phyloP scores from a whole-genome alignment of 202 grass and related monocot species.

The Carex arenaria region DNA sequence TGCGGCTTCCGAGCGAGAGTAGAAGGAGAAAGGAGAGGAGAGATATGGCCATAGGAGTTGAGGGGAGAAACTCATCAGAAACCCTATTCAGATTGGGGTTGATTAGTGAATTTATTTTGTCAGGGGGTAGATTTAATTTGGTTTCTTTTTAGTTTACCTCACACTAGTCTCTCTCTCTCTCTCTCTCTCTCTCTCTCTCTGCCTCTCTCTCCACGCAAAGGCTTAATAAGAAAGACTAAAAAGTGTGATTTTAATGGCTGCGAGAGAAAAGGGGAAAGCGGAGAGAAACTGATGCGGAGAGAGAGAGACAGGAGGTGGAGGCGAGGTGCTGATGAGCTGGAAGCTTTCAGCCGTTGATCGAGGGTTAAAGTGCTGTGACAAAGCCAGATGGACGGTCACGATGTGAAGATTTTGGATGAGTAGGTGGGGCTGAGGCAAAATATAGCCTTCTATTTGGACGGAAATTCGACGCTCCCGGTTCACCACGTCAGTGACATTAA shows the following conservation, averaged over 20 bases:
- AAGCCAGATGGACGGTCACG: background rate
- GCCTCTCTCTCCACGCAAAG: slow-evolving; percentile 1
- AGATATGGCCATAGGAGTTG: slow-evolving; percentile 37
- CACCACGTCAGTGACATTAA: background rate
- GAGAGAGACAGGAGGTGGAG: background rate
- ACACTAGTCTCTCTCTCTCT: background rate
- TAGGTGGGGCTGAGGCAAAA: slow-evolving; percentile 6
- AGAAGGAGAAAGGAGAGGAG: slow-evolving; percentile 29
- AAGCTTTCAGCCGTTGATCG: background rate
- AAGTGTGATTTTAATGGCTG: slow-evolving; percentile 25
- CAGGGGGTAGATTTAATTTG: slow-evolving; percentile 6
- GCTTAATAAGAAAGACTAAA: background rate
- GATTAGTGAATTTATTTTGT: slow-evolving; percentile 1
- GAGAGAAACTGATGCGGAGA: slow-evolving; percentile 18
- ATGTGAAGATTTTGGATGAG: background rate
- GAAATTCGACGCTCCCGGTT: background rate
- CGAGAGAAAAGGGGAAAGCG: slow-evolving; percentile 26
- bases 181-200: background rate
- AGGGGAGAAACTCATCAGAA: slow-evolving; percentile 72
- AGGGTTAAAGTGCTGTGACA: background rate
- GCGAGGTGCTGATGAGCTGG: slow-evolving; percentile 9
- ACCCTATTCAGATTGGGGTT: slow-evolving; percentile 16
- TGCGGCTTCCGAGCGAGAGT: slow-evolving; percentile 28
- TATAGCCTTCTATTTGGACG: background rate
- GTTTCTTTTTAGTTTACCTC: background rate